Evolutionary conservation across 1,284 basidiomycete genomes (phyloP).

Genomic region (Puccinia coronata): DNA sequence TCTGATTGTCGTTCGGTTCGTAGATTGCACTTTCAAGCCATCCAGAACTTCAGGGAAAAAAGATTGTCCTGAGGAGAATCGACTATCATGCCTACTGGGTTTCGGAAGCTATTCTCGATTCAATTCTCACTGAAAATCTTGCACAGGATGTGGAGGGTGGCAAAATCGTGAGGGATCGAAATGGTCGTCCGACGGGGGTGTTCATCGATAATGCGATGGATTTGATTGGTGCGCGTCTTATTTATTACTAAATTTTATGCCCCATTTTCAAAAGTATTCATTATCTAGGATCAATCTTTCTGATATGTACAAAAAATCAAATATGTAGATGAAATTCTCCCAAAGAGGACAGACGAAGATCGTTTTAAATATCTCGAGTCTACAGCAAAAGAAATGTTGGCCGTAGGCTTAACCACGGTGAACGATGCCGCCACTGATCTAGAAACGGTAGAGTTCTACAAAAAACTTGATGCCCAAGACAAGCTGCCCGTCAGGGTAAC

Average conservation of each 20-base stretch:
- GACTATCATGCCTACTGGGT: slow-evolving; percentile 57
- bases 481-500: slow-evolving; percentile 39
- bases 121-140: slow-evolving; percentile 50
- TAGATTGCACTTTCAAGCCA: slow-evolving; percentile 51
- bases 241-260: no score
- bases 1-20: neutral
- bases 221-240: slow-evolving; percentile 52
- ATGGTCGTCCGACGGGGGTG: slow-evolving; percentile 54
- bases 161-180: slow-evolving; percentile 52
- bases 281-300: neutral
- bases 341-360: slow-evolving; percentile 43
- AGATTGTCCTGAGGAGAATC: slow-evolving; percentile 53
- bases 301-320: no score
- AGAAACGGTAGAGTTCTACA: slow-evolving; percentile 43
- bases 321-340: slow-evolving; percentile 35
- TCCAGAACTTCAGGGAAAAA: slow-evolving; percentile 50
- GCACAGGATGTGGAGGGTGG: slow-evolving; percentile 51
- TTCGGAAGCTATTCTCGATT: slow-evolving; percentile 51
- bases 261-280: neutral
- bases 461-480: slow-evolving; percentile 32
- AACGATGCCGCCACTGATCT: slow-evolving; percentile 42
- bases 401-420: slow-evolving; percentile 43
- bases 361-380: slow-evolving; percentile 28
- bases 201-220: slow-evolving; percentile 57
- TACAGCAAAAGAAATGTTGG: slow-evolving; percentile 41